Conservation (phyloP, 345 rosid genomes). For the Sapria himalayana region DNA sequence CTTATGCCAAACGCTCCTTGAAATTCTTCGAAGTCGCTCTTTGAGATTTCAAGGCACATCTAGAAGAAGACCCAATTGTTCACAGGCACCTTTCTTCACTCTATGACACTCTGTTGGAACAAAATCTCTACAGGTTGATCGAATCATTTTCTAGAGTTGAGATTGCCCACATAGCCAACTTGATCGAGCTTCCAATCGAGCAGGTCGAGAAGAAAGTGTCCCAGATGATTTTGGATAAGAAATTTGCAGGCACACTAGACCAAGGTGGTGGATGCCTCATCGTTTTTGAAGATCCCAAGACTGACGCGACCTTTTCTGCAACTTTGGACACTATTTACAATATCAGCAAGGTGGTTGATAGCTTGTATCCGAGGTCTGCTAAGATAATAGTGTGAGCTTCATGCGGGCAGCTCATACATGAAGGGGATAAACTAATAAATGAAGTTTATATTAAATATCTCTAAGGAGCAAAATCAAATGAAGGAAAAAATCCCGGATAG, state of each 20-base stretch:
- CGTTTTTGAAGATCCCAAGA: slow-evolving; percentile 73
- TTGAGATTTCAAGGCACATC: slow-evolving; percentile 55
- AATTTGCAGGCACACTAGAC: slow-evolving; percentile 83
- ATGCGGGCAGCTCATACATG: too few relatives aligned
- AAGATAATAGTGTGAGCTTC: slow-evolving; percentile 64
- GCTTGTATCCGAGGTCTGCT: slow-evolving; percentile 87
- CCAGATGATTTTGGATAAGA: slow-evolving; percentile 92
- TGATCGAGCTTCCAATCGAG: slow-evolving; percentile 45
- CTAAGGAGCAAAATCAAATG: too few relatives aligned
- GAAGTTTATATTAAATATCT: too few relatives aligned
- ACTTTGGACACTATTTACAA: slow-evolving; percentile 77
- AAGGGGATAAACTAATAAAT: too few relatives aligned
- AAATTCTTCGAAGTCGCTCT: slow-evolving; percentile 72
- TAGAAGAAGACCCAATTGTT: slow-evolving; percentile 89
- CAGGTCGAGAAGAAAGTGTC: slow-evolving; percentile 90
- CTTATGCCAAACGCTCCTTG: slow-evolving; percentile 71
- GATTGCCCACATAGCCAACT: slow-evolving; percentile 68
- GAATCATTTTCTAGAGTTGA: slow-evolving; percentile 91
- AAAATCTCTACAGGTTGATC: slow-evolving; percentile 72
- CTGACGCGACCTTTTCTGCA: slow-evolving; percentile 74
- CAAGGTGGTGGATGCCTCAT: slow-evolving; percentile 94
- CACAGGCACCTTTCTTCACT: slow-evolving; percentile 88
- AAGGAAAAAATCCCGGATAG: too few relatives aligned
- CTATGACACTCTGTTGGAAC: slow-evolving; percentile 75
- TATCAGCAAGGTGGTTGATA: slow-evolving; percentile 88